Conservation (phyloP, 2,329 filamentous ascomycete genomes). For the Cadophora sp. region DNA sequence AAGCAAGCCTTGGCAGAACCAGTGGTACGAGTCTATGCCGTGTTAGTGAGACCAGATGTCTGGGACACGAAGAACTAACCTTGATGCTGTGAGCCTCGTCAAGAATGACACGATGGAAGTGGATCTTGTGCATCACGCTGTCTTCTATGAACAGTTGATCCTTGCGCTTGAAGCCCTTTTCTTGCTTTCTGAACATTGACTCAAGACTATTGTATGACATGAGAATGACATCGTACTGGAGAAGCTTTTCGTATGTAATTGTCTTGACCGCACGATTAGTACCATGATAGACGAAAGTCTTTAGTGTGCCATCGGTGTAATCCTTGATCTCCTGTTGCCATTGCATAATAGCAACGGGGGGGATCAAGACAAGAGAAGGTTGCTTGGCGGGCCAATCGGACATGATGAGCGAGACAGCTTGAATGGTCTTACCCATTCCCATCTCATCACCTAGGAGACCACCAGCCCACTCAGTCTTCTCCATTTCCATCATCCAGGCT, state of each 20-base stretch:
- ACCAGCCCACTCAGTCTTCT: constrained; percentile 83
- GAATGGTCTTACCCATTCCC: constrained; percentile 98
- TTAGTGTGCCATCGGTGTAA: constrained; percentile 87
- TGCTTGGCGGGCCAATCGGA: constrained; percentile 87
- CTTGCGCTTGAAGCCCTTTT: constrained; percentile 85
- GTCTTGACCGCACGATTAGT: constrained; percentile 84
- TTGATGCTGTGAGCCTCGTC: constrained; percentile 98
- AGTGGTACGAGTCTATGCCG: constrained; percentile 72
- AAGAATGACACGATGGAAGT: constrained; percentile 90
- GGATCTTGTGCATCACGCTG: constrained; percentile 81
- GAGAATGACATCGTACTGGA: constrained; percentile 90
- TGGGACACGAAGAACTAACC: constrained; percentile 47
- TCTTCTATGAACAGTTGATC: constrained; percentile 81
- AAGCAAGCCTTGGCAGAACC: constrained; percentile 96
- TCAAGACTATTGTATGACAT: constrained; percentile 95
- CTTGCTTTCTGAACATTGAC: constrained; percentile 90
- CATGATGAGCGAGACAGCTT: constrained; percentile 97
- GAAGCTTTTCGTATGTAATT: constrained; percentile 76
- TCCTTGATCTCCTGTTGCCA: constrained; percentile 84
- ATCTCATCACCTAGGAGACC: constrained; percentile 96
- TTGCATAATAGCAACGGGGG: constrained; percentile 93
- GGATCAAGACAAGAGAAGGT: constrained; percentile 87
- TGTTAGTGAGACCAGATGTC: constrained; percentile 35
- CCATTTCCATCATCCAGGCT: constrained; percentile 93
- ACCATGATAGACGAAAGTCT: constrained; percentile 89